Evolutionary conservation across 495 filamentous ascomycete species (phyloP).

Genomic region (Collariella sp.): DNA sequence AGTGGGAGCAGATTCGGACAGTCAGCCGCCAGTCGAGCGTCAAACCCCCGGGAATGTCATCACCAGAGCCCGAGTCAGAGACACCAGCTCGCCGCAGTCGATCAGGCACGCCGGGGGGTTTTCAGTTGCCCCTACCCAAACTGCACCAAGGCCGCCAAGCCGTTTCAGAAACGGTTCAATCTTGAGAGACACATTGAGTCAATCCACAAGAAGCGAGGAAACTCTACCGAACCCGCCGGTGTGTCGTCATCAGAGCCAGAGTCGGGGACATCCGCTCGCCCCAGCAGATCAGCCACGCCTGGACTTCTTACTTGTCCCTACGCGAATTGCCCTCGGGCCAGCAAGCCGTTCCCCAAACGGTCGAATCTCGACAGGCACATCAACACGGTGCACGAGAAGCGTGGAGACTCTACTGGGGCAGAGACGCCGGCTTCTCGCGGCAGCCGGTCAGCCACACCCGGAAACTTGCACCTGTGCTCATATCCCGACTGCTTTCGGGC

Average conservation of each 20-base stretch:
- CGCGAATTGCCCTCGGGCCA: constrained; percentile 10
- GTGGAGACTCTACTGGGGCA: neutral
- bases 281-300: neutral
- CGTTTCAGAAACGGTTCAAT: constrained; percentile 10
- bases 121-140: constrained; percentile 15
- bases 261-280: too few species aligned
- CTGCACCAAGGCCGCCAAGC: constrained; percentile 14
- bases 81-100: neutral
- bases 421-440: neutral
- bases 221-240: too few species aligned
- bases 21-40: constrained; percentile 20
- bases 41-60: neutral
- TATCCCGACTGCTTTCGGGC: constrained; percentile 14
- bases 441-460: constrained; percentile 8
- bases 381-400: neutral
- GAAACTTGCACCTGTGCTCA: constrained; percentile 9
- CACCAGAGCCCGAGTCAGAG: neutral
- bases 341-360: constrained; percentile 1
- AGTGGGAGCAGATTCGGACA: constrained; percentile 7
- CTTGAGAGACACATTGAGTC: constrained; percentile 12
- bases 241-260: too few species aligned
- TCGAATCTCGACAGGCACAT: constrained; percentile 1
- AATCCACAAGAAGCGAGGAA: neutral
- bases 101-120: neutral
- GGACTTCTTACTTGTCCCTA: constrained; percentile 14